Percentiles rank a stretch among this genome's conserved stretches.
These are phyloP conservation scores for Jasminum sambac DNA, from an alignment of 257 asterid species.

Conservation along the genomic window DNA sequence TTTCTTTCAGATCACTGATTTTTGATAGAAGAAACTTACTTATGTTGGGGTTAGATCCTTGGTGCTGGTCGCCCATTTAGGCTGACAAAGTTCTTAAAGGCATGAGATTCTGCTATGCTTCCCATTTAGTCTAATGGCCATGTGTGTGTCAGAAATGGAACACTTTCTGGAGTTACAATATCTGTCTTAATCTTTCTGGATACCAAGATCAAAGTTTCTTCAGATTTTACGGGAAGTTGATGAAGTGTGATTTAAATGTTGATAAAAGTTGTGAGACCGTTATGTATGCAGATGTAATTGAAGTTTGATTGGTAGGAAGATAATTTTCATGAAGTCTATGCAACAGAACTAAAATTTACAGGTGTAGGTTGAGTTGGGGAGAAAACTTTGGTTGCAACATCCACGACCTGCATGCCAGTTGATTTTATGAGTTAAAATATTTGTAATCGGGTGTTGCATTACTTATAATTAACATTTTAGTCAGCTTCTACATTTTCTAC, in stretches of 20 bases:
- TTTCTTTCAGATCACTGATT: not conserved
- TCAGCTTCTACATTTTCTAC: no score
- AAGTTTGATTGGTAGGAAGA: no score
- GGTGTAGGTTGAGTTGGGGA: not conserved
- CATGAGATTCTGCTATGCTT: not conserved
- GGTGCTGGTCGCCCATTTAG: not conserved
- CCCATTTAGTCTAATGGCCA: not conserved
- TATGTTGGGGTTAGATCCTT: not conserved
- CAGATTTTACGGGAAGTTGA: no score
- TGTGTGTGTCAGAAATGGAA: not conserved
- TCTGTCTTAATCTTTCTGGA: not conserved
- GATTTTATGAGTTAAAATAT: not conserved
- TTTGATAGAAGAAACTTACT: not conserved
- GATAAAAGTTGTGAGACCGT: no score
- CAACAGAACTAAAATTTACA: not conserved
- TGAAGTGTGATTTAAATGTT: no score
- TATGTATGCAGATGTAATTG: no score
- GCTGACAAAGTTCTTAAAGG: not conserved
- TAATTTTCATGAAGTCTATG: no score
- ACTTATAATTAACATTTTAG: not conserved
- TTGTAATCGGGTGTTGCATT: not conserved
- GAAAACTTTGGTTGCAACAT: not conserved
- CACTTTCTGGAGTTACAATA: not conserved
- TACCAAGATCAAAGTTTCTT: not conserved
- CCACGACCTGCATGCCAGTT: not conserved